Percentiles rank a stretch among this genome's conserved stretches.
phyloP scores from a whole-genome alignment of 192 early-diverging fungal genomes.

The Coemansia sp. region DNA sequence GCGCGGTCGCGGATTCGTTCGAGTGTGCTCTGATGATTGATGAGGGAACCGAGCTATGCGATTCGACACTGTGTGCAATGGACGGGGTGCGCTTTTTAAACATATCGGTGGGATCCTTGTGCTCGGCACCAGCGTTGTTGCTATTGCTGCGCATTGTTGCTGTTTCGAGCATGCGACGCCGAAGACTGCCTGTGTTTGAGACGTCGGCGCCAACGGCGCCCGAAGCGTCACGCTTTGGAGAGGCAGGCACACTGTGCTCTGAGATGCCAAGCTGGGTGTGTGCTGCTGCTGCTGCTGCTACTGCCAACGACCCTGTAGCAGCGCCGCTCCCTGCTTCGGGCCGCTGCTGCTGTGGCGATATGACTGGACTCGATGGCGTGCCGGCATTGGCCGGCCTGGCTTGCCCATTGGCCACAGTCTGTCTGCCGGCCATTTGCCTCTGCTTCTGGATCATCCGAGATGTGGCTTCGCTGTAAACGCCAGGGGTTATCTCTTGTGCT shows the following conservation, averaged over 20 bases:
- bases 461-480: slow-evolving; percentile 32
- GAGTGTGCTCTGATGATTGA: not conserved
- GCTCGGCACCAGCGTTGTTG: not conserved
- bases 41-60: not conserved
- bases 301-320: too few species aligned
- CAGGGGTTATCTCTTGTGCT: slow-evolving; percentile 48
- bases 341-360: slow-evolving; percentile 6
- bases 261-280: not conserved
- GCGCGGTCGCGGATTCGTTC: not conserved
- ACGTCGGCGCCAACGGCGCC: not conserved
- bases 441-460: not conserved
- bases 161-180: slow-evolving; percentile 28
- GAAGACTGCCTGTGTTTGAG: slow-evolving; percentile 13
- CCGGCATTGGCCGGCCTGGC: slow-evolving; percentile 5
- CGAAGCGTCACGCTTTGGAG: not conserved
- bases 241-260: not conserved
- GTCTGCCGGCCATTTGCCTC: not conserved
- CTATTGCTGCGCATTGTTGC: not conserved
- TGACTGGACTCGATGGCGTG: slow-evolving; percentile 13
- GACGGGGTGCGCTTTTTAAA: slow-evolving; percentile 10
- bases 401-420: not conserved
- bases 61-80: slow-evolving; percentile 19
- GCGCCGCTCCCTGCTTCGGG: not conserved
- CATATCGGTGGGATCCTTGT: not conserved
- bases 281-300: too few species aligned